Conservation (phyloP, 75 land plant genomes). For the Azolla pinnata region DNA sequence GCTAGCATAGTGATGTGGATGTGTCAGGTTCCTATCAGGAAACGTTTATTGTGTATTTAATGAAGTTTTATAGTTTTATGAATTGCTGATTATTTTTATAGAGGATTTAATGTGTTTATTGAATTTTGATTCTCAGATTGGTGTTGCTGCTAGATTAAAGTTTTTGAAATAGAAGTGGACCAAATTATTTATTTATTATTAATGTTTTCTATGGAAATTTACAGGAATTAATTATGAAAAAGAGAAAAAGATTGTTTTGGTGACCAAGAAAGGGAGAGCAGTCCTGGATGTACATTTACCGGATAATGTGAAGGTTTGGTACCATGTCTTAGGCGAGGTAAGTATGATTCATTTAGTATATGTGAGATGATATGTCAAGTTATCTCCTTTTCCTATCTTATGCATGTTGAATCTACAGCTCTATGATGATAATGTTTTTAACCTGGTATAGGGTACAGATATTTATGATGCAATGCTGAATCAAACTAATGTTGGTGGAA, state of each 20-base stretch:
- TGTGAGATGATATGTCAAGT: not conserved
- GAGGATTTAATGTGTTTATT: not conserved
- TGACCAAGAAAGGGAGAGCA: conserved; percentile 71
- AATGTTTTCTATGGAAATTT: not conserved
- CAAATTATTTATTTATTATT: not conserved
- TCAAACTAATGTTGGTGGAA: conserved; percentile 80
- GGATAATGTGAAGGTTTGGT: conserved; percentile 44
- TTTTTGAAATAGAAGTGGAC: not conserved
- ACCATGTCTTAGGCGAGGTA: conserved; percentile 63
- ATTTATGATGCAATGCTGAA: conserved; percentile 94
- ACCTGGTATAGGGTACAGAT: conserved; percentile 51
- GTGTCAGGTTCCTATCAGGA: too few species aligned
- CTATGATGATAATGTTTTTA: conserved; percentile 7
- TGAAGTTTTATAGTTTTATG: not conserved
- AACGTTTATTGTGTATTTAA: too few species aligned
- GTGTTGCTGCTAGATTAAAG: not conserved
- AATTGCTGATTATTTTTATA: not conserved
- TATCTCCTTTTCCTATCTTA: conserved; percentile 1
- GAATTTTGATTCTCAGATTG: not conserved
- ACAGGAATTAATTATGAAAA: conserved; percentile 13
- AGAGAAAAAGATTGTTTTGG: conserved; percentile 48
- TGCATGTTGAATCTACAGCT: not conserved
- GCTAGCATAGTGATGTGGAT: too few species aligned
- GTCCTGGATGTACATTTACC: conserved; percentile 71
- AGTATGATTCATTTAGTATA: conserved; percentile 4